Evolutionary conservation across 2,329 filamentous ascomycete genomes (phyloP).

Genomic region (Trichoderma harzianum): DNA sequence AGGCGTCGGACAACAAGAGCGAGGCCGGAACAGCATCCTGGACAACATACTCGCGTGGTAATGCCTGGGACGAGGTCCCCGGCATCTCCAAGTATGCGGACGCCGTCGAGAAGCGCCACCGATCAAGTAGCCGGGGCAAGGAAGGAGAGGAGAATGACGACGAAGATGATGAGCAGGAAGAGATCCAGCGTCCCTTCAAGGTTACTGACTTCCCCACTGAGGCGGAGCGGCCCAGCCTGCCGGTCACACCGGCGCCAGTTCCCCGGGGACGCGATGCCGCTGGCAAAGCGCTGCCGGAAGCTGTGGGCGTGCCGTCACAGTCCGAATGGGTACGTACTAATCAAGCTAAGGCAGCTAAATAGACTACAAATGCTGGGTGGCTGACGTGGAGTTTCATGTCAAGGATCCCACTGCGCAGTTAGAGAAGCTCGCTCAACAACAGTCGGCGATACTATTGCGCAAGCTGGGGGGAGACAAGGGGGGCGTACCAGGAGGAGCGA

Average conservation of each 20-base stretch:
- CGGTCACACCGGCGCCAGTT: slow-evolving; percentile 84
- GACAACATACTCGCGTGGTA: slow-evolving; percentile 70
- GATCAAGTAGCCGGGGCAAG: slow-evolving; percentile 31
- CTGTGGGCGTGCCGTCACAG: slow-evolving; percentile 82
- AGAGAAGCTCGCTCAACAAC: slow-evolving; percentile 64
- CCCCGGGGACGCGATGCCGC: slow-evolving; percentile 55
- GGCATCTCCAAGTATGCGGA: slow-evolving; percentile 87
- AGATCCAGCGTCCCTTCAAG: slow-evolving; percentile 49
- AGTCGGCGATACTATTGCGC: slow-evolving; percentile 59
- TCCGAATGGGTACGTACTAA: slow-evolving; percentile 88
- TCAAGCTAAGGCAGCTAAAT: slow-evolving; percentile 44
- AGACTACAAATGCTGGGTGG: slow-evolving; percentile 53
- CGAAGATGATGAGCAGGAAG: slow-evolving; percentile 4
- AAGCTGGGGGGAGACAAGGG: slow-evolving; percentile 43
- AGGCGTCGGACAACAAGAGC: slow-evolving; percentile 23
- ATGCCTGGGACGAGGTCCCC: slow-evolving; percentile 91
- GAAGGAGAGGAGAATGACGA: neutral
- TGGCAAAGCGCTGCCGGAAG: slow-evolving; percentile 62
- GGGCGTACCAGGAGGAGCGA: slow-evolving; percentile 28
- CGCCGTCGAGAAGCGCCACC: slow-evolving; percentile 61
- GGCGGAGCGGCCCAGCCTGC: slow-evolving; percentile 78
- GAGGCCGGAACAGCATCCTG: slow-evolving; percentile 57
- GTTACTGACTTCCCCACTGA: slow-evolving; percentile 86
- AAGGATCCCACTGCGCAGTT: slow-evolving; percentile 70
- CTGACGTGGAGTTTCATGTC: slow-evolving; percentile 49